phyloP scores from a whole-genome alignment of 208 protist species.

The Phytomonas francai region DNA sequence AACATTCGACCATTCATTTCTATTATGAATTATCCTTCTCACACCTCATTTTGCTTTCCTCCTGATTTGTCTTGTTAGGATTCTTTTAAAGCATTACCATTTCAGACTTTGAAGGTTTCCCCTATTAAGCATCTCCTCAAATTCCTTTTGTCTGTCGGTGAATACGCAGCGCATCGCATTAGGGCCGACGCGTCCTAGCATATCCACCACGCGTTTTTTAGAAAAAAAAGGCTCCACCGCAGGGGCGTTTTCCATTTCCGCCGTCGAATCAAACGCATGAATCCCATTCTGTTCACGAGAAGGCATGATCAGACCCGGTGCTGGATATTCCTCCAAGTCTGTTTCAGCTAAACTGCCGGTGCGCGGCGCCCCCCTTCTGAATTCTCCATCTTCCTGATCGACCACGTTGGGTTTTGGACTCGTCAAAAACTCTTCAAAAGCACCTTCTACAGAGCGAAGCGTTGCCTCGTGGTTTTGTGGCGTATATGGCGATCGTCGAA shows the following conservation, averaged over 20 bases:
- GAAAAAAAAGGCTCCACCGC: constrained; percentile 18
- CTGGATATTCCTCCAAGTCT: not conserved
- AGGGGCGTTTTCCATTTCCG: not conserved
- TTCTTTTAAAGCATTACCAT: constrained; percentile 23
- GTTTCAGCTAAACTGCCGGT: not conserved
- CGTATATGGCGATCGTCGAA: constrained; percentile 11
- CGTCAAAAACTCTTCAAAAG: not conserved
- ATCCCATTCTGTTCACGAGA: not conserved
- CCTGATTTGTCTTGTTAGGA: not conserved
- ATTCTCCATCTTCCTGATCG: not conserved
- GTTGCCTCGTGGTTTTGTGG: not conserved
- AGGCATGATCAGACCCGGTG: not conserved
- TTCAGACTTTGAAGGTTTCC: constrained; percentile 67
- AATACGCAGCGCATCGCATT: constrained; percentile 47
- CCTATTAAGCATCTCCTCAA: constrained; percentile 49
- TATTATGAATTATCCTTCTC: not conserved
- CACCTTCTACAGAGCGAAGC: not conserved
- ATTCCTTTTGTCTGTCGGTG: constrained; percentile 66
- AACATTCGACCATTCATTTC: not conserved
- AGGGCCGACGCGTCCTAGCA: constrained; percentile 20
- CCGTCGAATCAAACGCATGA: not conserved
- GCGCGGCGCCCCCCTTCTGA: not conserved
- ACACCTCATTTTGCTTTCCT: not conserved
- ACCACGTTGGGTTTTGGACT: not conserved
- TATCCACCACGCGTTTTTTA: constrained; percentile 14